phyloP scores from a whole-genome alignment of 169 alveolate species.

The Babesia bigemina region DNA sequence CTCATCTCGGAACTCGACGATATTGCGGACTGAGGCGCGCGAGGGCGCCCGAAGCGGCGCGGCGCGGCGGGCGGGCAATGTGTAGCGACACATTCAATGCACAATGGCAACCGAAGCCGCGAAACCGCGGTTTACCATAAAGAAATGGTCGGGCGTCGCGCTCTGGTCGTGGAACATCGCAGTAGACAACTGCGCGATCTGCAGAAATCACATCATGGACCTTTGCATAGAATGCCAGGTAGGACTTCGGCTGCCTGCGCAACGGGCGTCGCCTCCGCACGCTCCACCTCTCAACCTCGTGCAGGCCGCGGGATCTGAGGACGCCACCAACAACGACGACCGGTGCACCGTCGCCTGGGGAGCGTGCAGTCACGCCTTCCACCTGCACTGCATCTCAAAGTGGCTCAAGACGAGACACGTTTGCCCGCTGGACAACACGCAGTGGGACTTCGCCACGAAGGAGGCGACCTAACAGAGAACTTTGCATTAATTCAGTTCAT shows the following conservation, averaged over 20 bases:
- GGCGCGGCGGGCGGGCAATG: constrained; percentile 9
- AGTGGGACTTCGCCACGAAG: constrained; percentile 88
- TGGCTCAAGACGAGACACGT: constrained; percentile 97
- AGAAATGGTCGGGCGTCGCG: constrained; percentile 98
- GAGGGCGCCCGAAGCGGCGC: constrained; percentile 10
- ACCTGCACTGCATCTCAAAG: constrained; percentile 97
- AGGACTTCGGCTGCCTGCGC: constrained; percentile 37
- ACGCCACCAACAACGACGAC: constrained; percentile 72
- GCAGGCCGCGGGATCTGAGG: constrained; percentile 45
- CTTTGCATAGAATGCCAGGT: constrained; percentile 98
- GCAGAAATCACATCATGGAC: constrained; percentile 98
- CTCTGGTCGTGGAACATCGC: constrained; percentile 98
- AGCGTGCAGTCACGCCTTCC: constrained; percentile 98
- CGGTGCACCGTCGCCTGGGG: constrained; percentile 99
- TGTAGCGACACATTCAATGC: constrained; percentile 3
- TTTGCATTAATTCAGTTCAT: constrained; percentile 59
- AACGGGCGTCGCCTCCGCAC: constrained; percentile 54
- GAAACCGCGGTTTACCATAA: constrained; percentile 71
- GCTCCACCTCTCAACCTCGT: neutral
- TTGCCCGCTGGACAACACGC: constrained; percentile 96
- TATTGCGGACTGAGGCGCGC: too few relatives aligned
- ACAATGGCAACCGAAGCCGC: constrained; percentile 22
- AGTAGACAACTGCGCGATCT: constrained; percentile 98
- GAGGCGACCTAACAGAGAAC: constrained; percentile 87
- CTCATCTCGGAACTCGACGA: constrained; percentile 9